Evolutionary conservation across 108 stramenopile genomes (phyloP).

Genomic region (Epithemia pelagica): DNA sequence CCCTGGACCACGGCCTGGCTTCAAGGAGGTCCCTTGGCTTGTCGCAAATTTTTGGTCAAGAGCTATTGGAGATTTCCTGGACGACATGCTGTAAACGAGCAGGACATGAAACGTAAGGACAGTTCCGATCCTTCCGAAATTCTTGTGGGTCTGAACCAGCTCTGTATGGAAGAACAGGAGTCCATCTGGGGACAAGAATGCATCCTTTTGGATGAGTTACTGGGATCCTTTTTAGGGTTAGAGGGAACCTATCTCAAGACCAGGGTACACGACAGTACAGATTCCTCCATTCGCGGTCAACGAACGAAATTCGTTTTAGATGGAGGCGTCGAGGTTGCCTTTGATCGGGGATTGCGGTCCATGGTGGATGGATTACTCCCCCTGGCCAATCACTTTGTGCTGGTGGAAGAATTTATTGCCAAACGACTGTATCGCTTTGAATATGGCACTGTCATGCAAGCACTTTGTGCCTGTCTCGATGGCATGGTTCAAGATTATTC

Average conservation of each 20-base stretch:
- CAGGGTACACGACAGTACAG: slow-evolving; percentile 19
- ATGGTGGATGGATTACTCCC: slow-evolving; percentile 65
- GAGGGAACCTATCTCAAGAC: slow-evolving; percentile 41
- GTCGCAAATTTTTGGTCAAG: slow-evolving; percentile 36
- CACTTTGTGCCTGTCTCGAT: slow-evolving; percentile 75
- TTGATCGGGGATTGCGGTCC: slow-evolving; percentile 45
- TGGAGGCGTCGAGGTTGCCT: slow-evolving; percentile 19
- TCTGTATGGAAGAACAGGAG: background rate
- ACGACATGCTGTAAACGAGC: slow-evolving; percentile 1
- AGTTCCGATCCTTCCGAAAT: background rate
- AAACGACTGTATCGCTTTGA: slow-evolving; percentile 56
- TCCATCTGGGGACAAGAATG: slow-evolving; percentile 40
- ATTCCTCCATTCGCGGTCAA: slow-evolving; percentile 5
- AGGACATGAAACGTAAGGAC: background rate
- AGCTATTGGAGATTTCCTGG: background rate
- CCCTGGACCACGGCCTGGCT: slow-evolving; percentile 69
- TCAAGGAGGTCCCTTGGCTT: slow-evolving; percentile 22
- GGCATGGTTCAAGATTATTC: slow-evolving; percentile 70
- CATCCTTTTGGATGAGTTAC: slow-evolving; percentile 63
- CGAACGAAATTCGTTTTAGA: slow-evolving; percentile 20
- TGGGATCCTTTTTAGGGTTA: slow-evolving; percentile 76
- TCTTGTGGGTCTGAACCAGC: background rate
- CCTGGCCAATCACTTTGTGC: slow-evolving; percentile 53
- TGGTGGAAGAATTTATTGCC: slow-evolving; percentile 59
- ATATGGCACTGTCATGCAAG: slow-evolving; percentile 81